Percentiles rank a stretch among this genome's conserved stretches.
Evolutionary conservation across 2,329 filamentous ascomycete species (phyloP).

Genomic region (Microsporum canis): DNA sequence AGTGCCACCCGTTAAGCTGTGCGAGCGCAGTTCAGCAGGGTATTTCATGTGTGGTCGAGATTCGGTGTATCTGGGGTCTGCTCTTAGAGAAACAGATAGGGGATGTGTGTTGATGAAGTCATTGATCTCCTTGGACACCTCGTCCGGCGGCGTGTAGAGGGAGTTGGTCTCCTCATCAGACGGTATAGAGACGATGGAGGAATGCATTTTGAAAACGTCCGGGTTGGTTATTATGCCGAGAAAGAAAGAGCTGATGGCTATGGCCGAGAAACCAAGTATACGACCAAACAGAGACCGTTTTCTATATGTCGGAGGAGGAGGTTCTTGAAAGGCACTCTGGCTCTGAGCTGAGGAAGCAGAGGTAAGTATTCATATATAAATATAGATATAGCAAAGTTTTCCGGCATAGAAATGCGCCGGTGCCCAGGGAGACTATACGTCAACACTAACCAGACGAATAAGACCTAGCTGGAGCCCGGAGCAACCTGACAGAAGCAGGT

Average conservation of each 20-base stretch:
- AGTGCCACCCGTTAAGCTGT: slow-evolving; percentile 73
- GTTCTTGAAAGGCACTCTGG: neutral
- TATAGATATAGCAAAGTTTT: neutral
- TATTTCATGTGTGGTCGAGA: slow-evolving; percentile 81
- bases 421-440: neutral
- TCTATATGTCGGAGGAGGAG: slow-evolving; percentile 11
- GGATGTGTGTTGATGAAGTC: slow-evolving; percentile 64
- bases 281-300: slow-evolving; percentile 25
- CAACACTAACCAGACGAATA: slow-evolving; percentile 9
- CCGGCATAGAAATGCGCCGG: neutral
- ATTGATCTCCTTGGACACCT: slow-evolving; percentile 50
- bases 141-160: slow-evolving; percentile 51
- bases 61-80: slow-evolving; percentile 56
- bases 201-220: slow-evolving; percentile 18
- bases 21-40: slow-evolving; percentile 54
- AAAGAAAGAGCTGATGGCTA: slow-evolving; percentile 26
- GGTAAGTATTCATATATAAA: slow-evolving; percentile 4
- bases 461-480: slow-evolving; percentile 5
- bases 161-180: slow-evolving; percentile 62
- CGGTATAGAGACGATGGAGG: slow-evolving; percentile 34
- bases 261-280: slow-evolving; percentile 26
- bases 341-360: neutral
- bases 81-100: slow-evolving; percentile 57
- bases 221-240: slow-evolving; percentile 23
- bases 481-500: neutral